phyloP scores from a whole-genome alignment of 225 moss, liverwort and hornwort species.

The Sphagnum tenellum region DNA sequence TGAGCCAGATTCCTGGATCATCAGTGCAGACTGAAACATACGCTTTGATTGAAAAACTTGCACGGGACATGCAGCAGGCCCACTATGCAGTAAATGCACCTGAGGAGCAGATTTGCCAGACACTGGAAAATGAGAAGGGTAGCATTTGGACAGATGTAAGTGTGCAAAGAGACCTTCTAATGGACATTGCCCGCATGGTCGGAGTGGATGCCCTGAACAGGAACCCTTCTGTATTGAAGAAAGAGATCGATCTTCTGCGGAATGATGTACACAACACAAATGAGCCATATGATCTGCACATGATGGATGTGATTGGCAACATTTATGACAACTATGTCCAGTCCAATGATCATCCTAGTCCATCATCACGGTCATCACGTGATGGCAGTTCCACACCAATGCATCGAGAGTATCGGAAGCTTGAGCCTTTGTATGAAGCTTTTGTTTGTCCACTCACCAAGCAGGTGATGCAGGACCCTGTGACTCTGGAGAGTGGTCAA shows the following conservation, averaged over 20 bases:
- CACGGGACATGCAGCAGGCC: conserved; percentile 65
- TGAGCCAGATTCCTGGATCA: conserved; percentile 55
- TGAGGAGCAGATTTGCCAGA: conserved; percentile 72
- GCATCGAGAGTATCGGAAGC: conserved; percentile 40
- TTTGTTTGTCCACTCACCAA: conserved; percentile 92
- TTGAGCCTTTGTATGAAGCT: conserved; percentile 89
- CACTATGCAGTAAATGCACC: conserved; percentile 69
- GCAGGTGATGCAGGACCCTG: conserved; percentile 92
- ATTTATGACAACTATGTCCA: conserved; percentile 61
- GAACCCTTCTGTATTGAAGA: conserved; percentile 67
- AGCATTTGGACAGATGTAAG: conserved; percentile 57
- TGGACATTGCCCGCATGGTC: conserved; percentile 89
- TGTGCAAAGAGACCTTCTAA: conserved; percentile 82
- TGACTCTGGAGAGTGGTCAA: conserved; percentile 64
- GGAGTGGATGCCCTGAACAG: conserved; percentile 71
- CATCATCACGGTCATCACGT: conserved; percentile 14
- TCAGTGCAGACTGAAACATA: conserved; percentile 63
- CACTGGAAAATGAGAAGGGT: conserved; percentile 59
- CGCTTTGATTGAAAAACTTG: conserved; percentile 48
- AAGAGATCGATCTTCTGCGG: conserved; percentile 73
- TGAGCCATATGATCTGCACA: conserved; percentile 62
- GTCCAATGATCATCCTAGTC: conserved; percentile 46
- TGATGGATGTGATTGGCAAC: conserved; percentile 71
- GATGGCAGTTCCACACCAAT: conserved; percentile 36
- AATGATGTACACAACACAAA: conserved; percentile 65